Base-by-base conservation (phyloP, 768 basidiomycete genomes). In the Xerocomellus amylosporus region DNA sequence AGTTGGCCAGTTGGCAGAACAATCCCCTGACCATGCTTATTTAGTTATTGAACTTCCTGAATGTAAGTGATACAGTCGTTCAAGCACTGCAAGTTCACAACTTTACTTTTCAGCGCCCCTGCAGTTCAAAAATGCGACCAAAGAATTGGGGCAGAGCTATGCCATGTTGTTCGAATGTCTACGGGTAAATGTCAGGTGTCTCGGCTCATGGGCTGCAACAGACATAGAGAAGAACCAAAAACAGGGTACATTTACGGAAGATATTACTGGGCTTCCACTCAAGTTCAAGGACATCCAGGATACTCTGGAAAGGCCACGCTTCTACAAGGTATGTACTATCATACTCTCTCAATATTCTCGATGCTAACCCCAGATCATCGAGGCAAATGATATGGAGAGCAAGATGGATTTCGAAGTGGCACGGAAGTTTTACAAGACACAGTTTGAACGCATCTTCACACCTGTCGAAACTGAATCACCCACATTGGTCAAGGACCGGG, bases 401-500 rank as follows among this genome's bases (percentile, higher is more conserved):
- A n/a, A n/a, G n/a, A n/a, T n/a, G n/a, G n/a, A n/a, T n/a, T n/a
- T n/a, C n/a, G n/a, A n/a, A n/a, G n/a, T n/a, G n/a, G n/a, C n/a
- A n/a, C n/a, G n/a, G n/a, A n/a, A n/a, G n/a, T n/a, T n/a, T n/a
- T 24, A 24, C 24, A 4, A 24, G 24, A 24, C 24, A 4, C 24
- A n/a, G 12, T 53, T 53, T 24, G 2, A n/a, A 2, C 15, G 36
- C 13, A 2, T 46, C 28, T 47, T 46, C 24, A 2, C 2, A 3
- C 28, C 8, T 30, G 0, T 0, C 5, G 4, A 5, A 10, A 6
- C 20, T 3, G 22, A 7, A 1, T 9, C 13, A 14, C n/a, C 0
- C 5, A 14, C 46, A 0, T 4, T 40, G 22, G 1, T 40, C 8
- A 24, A 0, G 2, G 3, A 8, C 6, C 37, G 46, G 2, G 46